A percentile compares a stretch with the other conserved stretches of the same genome.
Evolutionary conservation across 495 filamentous ascomycete genomes (phyloP).

Genomic region (Aspergillus diversus): DNA sequence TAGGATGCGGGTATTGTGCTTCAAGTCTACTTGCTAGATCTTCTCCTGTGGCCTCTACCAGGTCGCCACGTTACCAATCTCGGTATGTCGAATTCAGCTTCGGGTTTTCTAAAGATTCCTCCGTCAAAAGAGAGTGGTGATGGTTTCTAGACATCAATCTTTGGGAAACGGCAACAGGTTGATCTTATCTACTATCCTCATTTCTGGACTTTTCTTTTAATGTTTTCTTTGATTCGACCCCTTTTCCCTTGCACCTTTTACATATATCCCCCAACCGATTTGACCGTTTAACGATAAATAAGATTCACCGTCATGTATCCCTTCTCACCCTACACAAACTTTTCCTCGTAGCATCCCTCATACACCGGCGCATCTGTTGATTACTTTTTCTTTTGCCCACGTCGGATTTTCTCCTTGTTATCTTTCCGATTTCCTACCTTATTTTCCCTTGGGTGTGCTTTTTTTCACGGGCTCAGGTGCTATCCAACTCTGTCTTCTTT

Average conservation of each 20-base stretch:
- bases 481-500: neutral
- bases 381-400: slow-evolving; percentile 23
- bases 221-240: slow-evolving; percentile 27
- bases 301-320: slow-evolving; percentile 66
- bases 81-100: slow-evolving; percentile 12
- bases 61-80: slow-evolving; percentile 1
- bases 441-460: neutral
- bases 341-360: slow-evolving; percentile 45
- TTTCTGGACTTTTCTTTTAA: slow-evolving; percentile 24
- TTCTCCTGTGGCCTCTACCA: slow-evolving; percentile 9
- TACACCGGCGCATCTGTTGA: slow-evolving; percentile 51
- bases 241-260: slow-evolving; percentile 21
- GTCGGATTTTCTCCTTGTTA: slow-evolving; percentile 33
- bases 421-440: slow-evolving; percentile 2
- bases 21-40: slow-evolving; percentile 23
- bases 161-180: slow-evolving; percentile 9
- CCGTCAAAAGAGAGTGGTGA: neutral
- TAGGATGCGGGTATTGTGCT: slow-evolving; percentile 18
- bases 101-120: slow-evolving; percentile 6
- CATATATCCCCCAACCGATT: slow-evolving; percentile 18
- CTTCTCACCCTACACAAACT: slow-evolving; percentile 23
- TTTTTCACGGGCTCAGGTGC: neutral
- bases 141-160: slow-evolving; percentile 4
- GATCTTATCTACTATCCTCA: slow-evolving; percentile 18
- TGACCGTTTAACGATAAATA: slow-evolving; percentile 52